Evolutionary conservation across 768 basidiomycete species (phyloP), one percentile per base, ranked within the genome.

Genomic region (Lyophyllum atratum): DNA sequence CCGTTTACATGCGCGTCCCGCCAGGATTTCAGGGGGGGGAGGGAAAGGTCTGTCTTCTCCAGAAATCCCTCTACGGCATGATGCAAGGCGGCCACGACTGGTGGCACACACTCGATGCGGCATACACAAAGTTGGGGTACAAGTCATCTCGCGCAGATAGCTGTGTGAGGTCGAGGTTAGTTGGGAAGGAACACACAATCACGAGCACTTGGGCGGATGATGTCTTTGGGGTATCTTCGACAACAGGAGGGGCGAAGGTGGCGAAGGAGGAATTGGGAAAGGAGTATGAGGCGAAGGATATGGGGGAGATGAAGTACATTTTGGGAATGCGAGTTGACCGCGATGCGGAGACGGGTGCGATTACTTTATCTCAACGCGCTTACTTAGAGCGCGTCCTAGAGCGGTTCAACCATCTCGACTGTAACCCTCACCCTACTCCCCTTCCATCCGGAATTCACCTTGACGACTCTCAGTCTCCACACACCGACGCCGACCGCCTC

Each of bases 361-460:
- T 62, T 7, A 43, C 61, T 1, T 43, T 65, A 21, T 65, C 61
- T 15, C 59, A 59, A 25, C 61, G 56, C 2, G 54, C 54, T 0
- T 65, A 65, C 44, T 50, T 62, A 15, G 42, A 54, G n/a, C 53
- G 44, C 22, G 19, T 46, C 19, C 44, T 54, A 2, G 29, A 22
- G 22, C 8, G 22, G 10, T 54, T 21, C n/a, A 56, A 54, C 0
- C 10, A 44, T 9, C 55, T 62, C 14, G 51, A 67, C 34, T 61
- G 55, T 43, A 60, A 54, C 17, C 28, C 68, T 1, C 58, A 66
- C 21, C 57, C 64, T 1, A 72, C 68, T 0, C 72, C 72, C 0
- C 57, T 71, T n/a, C 62, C 62, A 3, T 54, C 51, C 21, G 64
- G 60, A 22, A 42, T 59, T 15, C 39, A 44, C 15, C 64, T 70